Base-by-base conservation (phyloP, 202 grass and related monocot genomes). In the Eragrostis tef region DNA sequence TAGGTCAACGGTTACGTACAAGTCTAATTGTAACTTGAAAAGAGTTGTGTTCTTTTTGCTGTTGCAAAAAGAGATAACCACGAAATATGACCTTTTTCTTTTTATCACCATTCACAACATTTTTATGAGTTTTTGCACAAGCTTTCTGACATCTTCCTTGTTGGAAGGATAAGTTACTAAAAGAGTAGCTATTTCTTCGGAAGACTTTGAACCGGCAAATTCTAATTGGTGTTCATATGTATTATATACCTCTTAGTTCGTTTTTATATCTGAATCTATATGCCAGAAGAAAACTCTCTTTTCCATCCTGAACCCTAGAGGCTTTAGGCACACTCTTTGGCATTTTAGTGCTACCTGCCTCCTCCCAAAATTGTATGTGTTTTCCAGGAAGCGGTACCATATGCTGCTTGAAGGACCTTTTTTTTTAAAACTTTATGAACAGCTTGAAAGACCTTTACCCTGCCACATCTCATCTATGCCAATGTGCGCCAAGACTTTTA, bases 211-310 rank as follows among this genome's bases (percentile, higher is more conserved):
- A 27, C 22, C 14, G 25, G 12, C 13, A 71, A 27, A 25, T 4
- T 16, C 45, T 49, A 27, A 25, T 46, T 29, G 58, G 58, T 3
- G 10, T 42, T 45, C 43, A 60, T 73, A 73, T 50, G 13, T 12
- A 4, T 17, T 31, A 7, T 39, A 77, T 39, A 39, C 15, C 9
- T 29, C 13, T 60, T 29, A 77, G 29, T 77, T 29, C 2, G 12
- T 63, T 71, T 77, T 6, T 61, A 61, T 44, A 60, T 12, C 34
- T 39, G 34, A 39, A 39, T 74, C 51, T 58, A n/a, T 34, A 59
- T 14, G 15, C 1, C 5, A 74, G 41, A 56, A 19, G 41, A 41
- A 51, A 39, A 1, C 8, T 41, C 6, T 42, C 19, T 10, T 9
- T 63, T 65, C 17, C 21, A 20, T 65, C 15, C 8, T 25, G n/a